A percentile compares a stretch with the other conserved stretches of the same genome.
phyloP scores from a whole-genome alignment of 306 rosid genomes.

The Benincasa hispida region DNA sequence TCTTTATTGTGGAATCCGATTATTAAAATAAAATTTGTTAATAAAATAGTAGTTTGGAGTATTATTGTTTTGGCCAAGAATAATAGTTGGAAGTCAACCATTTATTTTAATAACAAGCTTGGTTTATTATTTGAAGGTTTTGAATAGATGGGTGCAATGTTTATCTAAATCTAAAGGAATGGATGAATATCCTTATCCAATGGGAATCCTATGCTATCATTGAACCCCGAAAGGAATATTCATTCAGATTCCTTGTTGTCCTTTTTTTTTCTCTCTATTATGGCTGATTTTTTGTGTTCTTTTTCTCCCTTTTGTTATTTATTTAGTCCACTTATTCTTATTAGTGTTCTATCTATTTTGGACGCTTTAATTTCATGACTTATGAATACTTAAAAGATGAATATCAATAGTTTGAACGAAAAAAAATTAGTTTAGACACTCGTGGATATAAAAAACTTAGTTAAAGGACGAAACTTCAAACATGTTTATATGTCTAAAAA shows the following conservation, averaged over 20 bases:
- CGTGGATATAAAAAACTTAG: too few species aligned
- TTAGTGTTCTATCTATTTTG: too few species aligned
- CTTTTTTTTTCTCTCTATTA: neutral
- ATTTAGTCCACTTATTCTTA: too few species aligned
- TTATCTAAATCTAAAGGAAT: neutral
- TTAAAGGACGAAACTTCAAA: too few species aligned
- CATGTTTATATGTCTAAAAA: too few species aligned
- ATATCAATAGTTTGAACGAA: too few species aligned
- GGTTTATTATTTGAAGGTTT: too few species aligned
- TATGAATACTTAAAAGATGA: too few species aligned
- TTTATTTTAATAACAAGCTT: neutral
- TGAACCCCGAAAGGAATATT: neutral
- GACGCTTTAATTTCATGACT: too few species aligned
- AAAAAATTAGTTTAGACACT: too few species aligned
- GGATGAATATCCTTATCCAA: constrained; percentile 4
- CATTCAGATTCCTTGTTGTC: neutral
- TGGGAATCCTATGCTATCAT: neutral
- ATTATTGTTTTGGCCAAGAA: neutral
- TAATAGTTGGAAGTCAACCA: neutral
- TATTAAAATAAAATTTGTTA: neutral
- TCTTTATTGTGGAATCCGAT: neutral
- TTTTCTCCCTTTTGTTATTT: too few species aligned
- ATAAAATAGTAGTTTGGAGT: neutral
- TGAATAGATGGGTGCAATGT: neutral
- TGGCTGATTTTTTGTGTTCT: too few species aligned